Conservation (phyloP, 2,329 filamentous ascomycete genomes). For the Bipolaris sorokiniana region DNA sequence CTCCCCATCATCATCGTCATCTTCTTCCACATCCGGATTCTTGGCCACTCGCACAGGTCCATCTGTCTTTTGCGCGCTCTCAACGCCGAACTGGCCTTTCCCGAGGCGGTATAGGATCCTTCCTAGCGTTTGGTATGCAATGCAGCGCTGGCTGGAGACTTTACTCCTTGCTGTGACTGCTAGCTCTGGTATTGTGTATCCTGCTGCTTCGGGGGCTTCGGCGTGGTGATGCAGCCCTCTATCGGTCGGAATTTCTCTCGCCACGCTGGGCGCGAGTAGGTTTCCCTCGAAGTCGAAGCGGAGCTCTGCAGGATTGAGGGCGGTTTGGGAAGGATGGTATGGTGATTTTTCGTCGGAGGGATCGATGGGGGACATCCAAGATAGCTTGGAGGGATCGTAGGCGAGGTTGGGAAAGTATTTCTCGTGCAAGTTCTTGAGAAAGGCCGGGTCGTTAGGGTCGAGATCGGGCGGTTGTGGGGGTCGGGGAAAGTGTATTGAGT, state of each 20-base stretch:
- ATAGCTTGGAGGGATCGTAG: constrained; percentile 81
- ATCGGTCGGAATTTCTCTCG: constrained; percentile 74
- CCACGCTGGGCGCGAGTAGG: constrained; percentile 76
- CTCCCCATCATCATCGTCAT: constrained; percentile 38
- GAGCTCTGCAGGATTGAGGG: constrained; percentile 75
- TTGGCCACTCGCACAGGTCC: constrained; percentile 56
- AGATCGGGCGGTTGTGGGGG: constrained; percentile 69
- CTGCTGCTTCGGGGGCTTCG: constrained; percentile 88
- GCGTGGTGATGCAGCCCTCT: constrained; percentile 92
- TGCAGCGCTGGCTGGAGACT: constrained; percentile 84
- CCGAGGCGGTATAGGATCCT: constrained; percentile 84
- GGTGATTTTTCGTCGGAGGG: constrained; percentile 70
- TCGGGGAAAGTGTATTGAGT: constrained; percentile 67
- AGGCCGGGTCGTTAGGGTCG: constrained; percentile 81
- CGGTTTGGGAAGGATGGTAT: constrained; percentile 79
- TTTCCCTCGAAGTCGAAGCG: constrained; percentile 88
- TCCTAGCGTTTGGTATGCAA: constrained; percentile 90
- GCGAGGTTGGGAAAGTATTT: constrained; percentile 94
- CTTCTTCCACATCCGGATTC: constrained; percentile 43
- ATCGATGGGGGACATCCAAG: constrained; percentile 80
- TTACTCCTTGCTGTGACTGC: constrained; percentile 79
- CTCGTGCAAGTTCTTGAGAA: constrained; percentile 80
- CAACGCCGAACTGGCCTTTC: constrained; percentile 69
- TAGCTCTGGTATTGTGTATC: constrained; percentile 90
- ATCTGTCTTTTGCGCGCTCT: constrained; percentile 49